These are phyloP conservation scores for Flaveria sonorensis DNA, from an alignment of 129 eudicot genomes.

Conservation along the genomic window DNA sequence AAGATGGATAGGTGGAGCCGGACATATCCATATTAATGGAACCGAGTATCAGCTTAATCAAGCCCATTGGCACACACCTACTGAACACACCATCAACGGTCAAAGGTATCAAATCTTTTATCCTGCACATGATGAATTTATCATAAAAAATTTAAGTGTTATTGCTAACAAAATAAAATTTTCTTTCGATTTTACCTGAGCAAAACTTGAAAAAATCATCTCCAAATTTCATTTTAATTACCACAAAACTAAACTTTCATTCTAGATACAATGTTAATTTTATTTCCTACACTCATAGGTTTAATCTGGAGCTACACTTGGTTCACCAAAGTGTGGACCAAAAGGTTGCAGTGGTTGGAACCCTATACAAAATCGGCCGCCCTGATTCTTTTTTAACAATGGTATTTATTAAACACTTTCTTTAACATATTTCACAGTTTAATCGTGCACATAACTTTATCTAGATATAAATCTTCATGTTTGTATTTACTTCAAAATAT, in stretches of 20 bases:
- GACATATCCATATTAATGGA: constrained; percentile 50
- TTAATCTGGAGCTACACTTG: constrained; percentile 53
- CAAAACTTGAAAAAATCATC: no score
- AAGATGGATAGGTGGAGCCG: constrained; percentile 44
- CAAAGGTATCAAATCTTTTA: constrained; percentile 36
- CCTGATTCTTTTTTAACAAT: constrained; percentile 43
- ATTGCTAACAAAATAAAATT: neutral
- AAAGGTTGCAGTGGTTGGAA: constrained; percentile 51
- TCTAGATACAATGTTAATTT: no score
- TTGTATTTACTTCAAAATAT: neutral
- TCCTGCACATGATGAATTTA: no score
- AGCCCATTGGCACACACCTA: constrained; percentile 66
- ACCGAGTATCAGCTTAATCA: constrained; percentile 44
- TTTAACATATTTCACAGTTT: no score
- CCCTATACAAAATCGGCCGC: constrained; percentile 51
- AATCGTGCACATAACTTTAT: no score
- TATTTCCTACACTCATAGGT: constrained; percentile 21
- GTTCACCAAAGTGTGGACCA: constrained; percentile 44
- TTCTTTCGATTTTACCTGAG: neutral
- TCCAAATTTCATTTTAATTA: no score
- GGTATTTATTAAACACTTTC: constrained; percentile 29
- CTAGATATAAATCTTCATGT: no score
- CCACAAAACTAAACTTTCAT: no score
- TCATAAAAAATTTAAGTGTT: no score
- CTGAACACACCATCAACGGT: constrained; percentile 65